Percentiles rank a stretch among this genome's conserved stretches.
Conservation (phyloP, 148 eudicot genomes). For the Chenopodium quinoa region DNA sequence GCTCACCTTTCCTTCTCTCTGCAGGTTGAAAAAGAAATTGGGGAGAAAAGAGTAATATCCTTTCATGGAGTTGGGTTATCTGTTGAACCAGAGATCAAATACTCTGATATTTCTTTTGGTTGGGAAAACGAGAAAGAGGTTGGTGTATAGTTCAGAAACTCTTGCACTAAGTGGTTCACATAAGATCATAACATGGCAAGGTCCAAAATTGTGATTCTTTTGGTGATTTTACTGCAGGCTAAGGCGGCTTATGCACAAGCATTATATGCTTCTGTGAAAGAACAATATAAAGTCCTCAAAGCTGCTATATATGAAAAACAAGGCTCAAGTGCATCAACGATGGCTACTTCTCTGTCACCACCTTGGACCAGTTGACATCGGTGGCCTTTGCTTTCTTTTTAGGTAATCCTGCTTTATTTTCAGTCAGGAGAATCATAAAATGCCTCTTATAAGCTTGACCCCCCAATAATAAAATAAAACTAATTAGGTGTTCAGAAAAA, state of each 20-base stretch:
- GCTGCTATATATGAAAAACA: constrained; percentile 64
- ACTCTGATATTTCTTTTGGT: constrained; percentile 44
- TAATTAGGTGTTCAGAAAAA: no score
- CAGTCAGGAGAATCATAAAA: neutral
- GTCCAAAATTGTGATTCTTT: neutral
- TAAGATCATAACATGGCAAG: constrained; percentile 3
- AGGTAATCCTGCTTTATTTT: constrained; percentile 21
- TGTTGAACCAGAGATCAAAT: constrained; percentile 54
- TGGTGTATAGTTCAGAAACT: constrained; percentile 10
- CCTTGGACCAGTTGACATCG: constrained; percentile 40
- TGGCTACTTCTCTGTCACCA: constrained; percentile 63
- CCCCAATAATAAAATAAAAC: no score
- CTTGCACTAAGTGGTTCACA: neutral
- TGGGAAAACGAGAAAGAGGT: constrained; percentile 69
- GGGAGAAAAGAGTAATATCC: constrained; percentile 79
- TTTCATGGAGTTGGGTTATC: constrained; percentile 87
- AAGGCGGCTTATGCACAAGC: constrained; percentile 52
- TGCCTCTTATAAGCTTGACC: neutral
- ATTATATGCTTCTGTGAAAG: constrained; percentile 52
- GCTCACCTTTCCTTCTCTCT: constrained; percentile 8
- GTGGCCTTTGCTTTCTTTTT: constrained; percentile 10
- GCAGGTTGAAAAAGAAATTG: constrained; percentile 96
- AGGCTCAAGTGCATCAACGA: constrained; percentile 65
- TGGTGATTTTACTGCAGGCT: constrained; percentile 48
- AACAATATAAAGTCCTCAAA: constrained; percentile 69